A percentile compares a stretch with the other conserved stretches of the same genome.
Evolutionary conservation across 2,329 filamentous ascomycete species (phyloP).

Genomic region (Tothia fuscella): DNA sequence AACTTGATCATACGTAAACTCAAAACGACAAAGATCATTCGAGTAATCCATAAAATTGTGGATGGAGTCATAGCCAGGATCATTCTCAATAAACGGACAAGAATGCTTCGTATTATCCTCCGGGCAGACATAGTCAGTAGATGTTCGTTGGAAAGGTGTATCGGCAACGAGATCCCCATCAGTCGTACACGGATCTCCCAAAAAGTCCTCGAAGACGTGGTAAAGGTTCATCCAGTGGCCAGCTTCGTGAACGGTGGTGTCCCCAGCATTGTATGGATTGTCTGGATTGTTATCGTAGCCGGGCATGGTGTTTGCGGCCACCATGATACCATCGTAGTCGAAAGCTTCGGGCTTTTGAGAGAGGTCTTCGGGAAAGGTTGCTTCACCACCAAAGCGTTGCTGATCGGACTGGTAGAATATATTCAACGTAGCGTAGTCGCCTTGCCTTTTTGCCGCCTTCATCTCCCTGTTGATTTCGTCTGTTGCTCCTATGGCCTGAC

Average conservation of each 20-base stretch:
- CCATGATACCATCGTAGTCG: not conserved
- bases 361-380: not conserved
- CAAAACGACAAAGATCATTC: not conserved
- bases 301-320: not conserved
- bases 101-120: not conserved
- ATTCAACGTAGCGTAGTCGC: not conserved
- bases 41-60: conserved; percentile 7
- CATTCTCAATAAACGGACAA: conserved; percentile 5
- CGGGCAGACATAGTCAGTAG: not conserved
- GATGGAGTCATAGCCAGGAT: not conserved
- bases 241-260: conserved; percentile 3
- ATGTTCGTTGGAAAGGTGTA: not conserved
- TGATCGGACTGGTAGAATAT: not conserved
- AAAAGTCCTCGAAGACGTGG: not conserved
- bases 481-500: not conserved
- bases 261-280: not conserved
- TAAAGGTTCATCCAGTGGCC: conserved; percentile 4
- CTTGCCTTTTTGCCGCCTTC: not conserved
- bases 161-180: conserved; percentile 1
- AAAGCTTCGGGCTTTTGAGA: no score
- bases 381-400: not conserved
- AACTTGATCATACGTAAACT: conserved; percentile 3
- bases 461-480: not conserved
- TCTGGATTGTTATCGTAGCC: not conserved
- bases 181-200: not conserved